phyloP scores from a whole-genome alignment of 148 eudicot species.

The Bassia scoparia region DNA sequence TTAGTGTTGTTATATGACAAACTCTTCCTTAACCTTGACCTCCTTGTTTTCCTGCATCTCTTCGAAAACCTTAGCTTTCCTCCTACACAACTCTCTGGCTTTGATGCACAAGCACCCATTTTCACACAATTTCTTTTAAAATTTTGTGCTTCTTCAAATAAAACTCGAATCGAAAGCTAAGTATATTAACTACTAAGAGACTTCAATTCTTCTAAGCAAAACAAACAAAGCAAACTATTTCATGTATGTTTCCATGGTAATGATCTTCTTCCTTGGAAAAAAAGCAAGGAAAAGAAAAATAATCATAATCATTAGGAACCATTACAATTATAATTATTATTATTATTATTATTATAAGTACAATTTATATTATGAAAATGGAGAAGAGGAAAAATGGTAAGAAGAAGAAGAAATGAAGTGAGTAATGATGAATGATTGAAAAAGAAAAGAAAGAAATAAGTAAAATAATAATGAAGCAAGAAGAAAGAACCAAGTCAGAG shows the following conservation, averaged over 20 bases:
- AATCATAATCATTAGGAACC: no score
- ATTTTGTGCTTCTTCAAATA: no score
- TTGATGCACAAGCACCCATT: constrained; percentile 87
- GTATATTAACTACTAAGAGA: neutral
- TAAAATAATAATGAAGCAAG: neutral
- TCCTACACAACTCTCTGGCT: constrained; percentile 57
- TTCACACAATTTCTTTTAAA: neutral
- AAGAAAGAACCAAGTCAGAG: neutral
- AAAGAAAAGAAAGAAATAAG: neutral
- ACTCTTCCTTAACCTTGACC: constrained; percentile 26
- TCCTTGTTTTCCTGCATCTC: constrained; percentile 35
- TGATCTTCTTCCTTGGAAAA: neutral
- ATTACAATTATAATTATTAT: no score
- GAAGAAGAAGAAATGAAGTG: neutral
- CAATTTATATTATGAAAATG: neutral
- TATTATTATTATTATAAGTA: neutral
- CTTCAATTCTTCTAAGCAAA: neutral
- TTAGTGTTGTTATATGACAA: constrained; percentile 34
- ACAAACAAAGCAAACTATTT: neutral
- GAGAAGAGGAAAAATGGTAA: neutral
- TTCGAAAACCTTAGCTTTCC: constrained; percentile 30
- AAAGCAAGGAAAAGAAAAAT: neutral
- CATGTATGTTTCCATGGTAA: no score
- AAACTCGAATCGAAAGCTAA: neutral
- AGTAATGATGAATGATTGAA: neutral